phyloP scores from a whole-genome alignment of 1,284 basidiomycete species.

The Cryptococcus depauperatus region DNA sequence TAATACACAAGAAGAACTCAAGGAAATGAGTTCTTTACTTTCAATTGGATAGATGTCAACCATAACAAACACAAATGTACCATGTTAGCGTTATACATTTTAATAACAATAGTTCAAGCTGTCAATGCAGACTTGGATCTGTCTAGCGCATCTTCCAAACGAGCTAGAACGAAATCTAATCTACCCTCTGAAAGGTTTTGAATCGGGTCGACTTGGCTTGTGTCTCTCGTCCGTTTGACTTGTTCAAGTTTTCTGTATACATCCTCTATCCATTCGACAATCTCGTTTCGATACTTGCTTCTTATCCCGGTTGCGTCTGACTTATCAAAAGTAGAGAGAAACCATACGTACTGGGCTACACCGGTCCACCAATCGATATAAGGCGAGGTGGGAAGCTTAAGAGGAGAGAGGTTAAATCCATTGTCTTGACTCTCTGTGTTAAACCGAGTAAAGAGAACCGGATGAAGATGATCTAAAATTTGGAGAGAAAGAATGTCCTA shows the following conservation, averaged over 20 bases:
- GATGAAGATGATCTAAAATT: constrained; percentile 13
- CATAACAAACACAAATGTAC: neutral
- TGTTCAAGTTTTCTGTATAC: constrained; percentile 2
- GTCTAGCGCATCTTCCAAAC: constrained; percentile 10
- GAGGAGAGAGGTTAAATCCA: constrained; percentile 10
- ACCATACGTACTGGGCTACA: constrained; percentile 17
- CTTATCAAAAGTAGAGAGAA: constrained; percentile 10
- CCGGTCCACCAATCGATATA: constrained; percentile 30
- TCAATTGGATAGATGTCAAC: no score
- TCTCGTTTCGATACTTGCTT: neutral
- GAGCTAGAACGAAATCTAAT: constrained; percentile 4
- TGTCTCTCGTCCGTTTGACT: neutral
- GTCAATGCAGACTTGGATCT: constrained; percentile 1
- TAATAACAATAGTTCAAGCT: neutral
- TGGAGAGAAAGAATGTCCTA: constrained; percentile 7
- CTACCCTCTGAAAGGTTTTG: neutral
- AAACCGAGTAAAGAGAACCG: constrained; percentile 18
- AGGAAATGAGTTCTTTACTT: no score
- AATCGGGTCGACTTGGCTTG: neutral
- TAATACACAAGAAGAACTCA: no score
- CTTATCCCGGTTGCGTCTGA: constrained; percentile 5
- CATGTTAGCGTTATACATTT: neutral
- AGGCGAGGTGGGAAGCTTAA: constrained; percentile 14
- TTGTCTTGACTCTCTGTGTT: constrained; percentile 1
- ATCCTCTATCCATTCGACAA: neutral